Conservation (phyloP, 139 green algal genomes). For the Zygnema cylindricum region DNA sequence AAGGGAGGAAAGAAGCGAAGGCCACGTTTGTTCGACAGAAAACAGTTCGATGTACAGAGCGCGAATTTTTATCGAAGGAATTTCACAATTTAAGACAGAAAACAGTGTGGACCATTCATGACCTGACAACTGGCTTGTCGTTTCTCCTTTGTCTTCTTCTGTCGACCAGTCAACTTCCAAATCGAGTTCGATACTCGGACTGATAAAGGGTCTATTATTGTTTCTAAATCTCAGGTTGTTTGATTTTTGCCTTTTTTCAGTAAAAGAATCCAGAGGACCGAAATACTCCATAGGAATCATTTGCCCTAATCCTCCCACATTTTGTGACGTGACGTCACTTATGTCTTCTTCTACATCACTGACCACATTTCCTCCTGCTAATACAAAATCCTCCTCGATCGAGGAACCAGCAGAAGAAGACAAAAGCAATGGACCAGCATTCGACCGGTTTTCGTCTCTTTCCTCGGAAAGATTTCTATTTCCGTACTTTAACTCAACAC, state of each 20-base stretch:
- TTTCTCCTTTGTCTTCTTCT: background rate
- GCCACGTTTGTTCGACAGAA: background rate
- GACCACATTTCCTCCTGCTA: background rate
- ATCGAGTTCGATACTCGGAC: background rate
- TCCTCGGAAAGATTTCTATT: background rate
- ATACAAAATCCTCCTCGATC: background rate
- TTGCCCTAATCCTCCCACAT: background rate
- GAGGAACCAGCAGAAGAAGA: too few species aligned
- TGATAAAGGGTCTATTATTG: background rate
- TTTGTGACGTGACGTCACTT: background rate
- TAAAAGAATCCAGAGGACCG: background rate
- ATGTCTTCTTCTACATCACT: background rate
- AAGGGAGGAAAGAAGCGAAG: background rate
- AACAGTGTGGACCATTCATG: background rate
- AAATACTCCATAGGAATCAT: background rate
- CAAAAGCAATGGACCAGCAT: background rate
- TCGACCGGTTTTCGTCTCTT: background rate
- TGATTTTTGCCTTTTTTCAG: background rate
- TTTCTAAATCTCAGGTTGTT: background rate
- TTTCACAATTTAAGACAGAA: background rate
- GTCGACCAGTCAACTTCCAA: constrained; percentile 18
- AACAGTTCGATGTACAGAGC: constrained; percentile 12
- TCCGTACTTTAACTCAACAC: background rate
- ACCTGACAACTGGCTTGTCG: background rate
- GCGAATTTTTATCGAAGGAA: background rate